Conservation (phyloP, 192 early-diverging fungal genomes). For the Coemansia sp. region DNA sequence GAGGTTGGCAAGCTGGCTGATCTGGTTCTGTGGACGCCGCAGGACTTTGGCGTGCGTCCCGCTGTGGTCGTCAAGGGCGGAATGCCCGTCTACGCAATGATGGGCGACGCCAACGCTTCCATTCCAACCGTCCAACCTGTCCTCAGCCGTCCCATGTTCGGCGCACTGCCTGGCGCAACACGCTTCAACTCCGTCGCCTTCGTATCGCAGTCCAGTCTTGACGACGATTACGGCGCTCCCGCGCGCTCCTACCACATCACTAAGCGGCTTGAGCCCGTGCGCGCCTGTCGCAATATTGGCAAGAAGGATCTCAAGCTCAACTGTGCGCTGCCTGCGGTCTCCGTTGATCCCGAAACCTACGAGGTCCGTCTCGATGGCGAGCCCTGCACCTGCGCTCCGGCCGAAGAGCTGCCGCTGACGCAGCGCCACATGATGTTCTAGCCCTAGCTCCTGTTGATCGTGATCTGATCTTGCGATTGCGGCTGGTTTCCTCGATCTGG, state of each 20-base stretch:
- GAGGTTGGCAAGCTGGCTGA: constrained; percentile 95
- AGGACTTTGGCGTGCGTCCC: constrained; percentile 88
- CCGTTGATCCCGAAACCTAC: constrained; percentile 93
- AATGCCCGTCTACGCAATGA: constrained; percentile 77
- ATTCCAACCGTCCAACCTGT: constrained; percentile 95
- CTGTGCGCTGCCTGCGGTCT: constrained; percentile 68
- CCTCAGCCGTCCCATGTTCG: constrained; percentile 84
- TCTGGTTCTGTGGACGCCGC: constrained; percentile 81
- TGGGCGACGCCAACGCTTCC: constrained; percentile 94
- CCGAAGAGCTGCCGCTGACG: constrained; percentile 66
- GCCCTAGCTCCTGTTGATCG: neutral
- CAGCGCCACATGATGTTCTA: constrained; percentile 56
- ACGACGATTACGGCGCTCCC: constrained; percentile 48
- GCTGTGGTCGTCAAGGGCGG: constrained; percentile 87
- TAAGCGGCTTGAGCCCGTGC: constrained; percentile 71
- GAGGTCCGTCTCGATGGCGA: constrained; percentile 78
- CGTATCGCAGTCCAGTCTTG: constrained; percentile 75
- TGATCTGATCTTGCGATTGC: too few relatives aligned
- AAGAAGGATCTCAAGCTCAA: constrained; percentile 92
- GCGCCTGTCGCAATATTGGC: constrained; percentile 71
- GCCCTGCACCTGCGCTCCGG: constrained; percentile 68
- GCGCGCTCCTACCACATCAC: constrained; percentile 63
- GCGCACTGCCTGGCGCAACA: constrained; percentile 62
- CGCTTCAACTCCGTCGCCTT: constrained; percentile 72
- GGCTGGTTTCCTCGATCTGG: too few relatives aligned